These are phyloP conservation scores for Talaromyces nanjingensis DNA, from an alignment of 495 filamentous ascomycete genomes.

Conservation along the genomic window DNA sequence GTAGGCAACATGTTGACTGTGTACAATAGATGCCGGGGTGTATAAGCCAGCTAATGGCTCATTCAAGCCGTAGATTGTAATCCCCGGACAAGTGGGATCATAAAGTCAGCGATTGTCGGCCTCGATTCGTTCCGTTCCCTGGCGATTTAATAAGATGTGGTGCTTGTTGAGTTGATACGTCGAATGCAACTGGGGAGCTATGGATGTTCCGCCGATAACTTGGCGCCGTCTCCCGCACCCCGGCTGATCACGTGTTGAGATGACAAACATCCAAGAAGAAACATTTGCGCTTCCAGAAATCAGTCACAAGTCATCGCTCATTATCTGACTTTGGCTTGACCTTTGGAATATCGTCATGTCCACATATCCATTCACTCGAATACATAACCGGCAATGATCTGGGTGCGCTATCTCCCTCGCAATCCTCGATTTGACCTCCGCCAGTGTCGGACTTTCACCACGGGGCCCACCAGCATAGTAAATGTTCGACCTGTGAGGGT, in stretches of 20 bases:
- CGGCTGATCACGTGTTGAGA: constrained; percentile 14
- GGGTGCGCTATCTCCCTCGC: constrained; percentile 26
- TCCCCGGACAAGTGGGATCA: neutral
- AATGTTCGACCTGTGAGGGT: constrained; percentile 32
- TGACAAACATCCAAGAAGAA: neutral
- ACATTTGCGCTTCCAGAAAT: neutral
- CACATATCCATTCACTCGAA: constrained; percentile 11
- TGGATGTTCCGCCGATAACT: neutral
- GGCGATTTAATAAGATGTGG: neutral
- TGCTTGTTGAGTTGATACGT: neutral
- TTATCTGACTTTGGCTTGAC: constrained; percentile 1
- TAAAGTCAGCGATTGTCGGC: neutral
- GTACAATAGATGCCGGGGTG: neutral
- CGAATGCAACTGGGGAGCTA: constrained; percentile 11
- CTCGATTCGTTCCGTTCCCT: neutral
- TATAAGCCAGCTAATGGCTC: neutral
- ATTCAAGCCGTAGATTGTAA: neutral
- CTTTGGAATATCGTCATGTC: neutral
- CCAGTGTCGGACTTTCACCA: constrained; percentile 15
- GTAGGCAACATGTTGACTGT: constrained; percentile 4
- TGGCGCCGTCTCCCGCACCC: neutral
- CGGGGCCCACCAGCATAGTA: constrained; percentile 8
- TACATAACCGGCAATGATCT: constrained; percentile 30
- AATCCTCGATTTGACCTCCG: constrained; percentile 20
- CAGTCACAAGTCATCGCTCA: neutral